Percentiles rank a stretch among this genome's conserved stretches.
These are phyloP conservation scores for Colletotrichum lupini DNA, from an alignment of 2,329 filamentous ascomycete species.

Conservation along the genomic window DNA sequence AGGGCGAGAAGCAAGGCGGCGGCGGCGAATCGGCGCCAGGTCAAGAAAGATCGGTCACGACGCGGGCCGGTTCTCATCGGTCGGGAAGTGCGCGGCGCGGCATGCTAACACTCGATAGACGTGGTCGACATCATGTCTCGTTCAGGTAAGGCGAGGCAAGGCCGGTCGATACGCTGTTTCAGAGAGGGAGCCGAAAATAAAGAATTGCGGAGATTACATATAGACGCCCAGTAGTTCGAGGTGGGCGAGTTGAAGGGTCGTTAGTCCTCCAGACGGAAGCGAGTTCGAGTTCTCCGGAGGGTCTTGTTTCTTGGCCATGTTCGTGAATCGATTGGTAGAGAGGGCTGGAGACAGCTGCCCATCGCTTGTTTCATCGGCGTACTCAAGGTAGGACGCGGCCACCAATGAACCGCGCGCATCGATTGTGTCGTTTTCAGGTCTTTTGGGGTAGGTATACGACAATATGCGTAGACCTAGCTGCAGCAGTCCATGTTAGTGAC, in stretches of 20 bases:
- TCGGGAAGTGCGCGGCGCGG: slow-evolving; percentile 12
- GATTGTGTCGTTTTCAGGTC: not conserved
- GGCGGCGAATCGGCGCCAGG: slow-evolving; percentile 26
- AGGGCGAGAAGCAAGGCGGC: not conserved
- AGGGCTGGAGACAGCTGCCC: slow-evolving; percentile 2
- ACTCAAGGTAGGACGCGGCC: slow-evolving; percentile 11
- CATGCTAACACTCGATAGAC: not conserved
- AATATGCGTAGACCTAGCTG: not conserved
- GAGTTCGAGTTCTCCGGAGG: not conserved
- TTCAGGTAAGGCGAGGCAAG: slow-evolving; percentile 5
- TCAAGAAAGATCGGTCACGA: slow-evolving; percentile 17
- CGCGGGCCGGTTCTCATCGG: slow-evolving; percentile 23
- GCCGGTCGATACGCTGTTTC: slow-evolving; percentile 23
- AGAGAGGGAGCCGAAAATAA: slow-evolving; percentile 1
- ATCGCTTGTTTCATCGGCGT: slow-evolving; percentile 33
- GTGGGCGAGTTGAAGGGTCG: not conserved
- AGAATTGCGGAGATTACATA: slow-evolving; percentile 18
- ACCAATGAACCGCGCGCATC: slow-evolving; percentile 33
- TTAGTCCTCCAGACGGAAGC: not conserved
- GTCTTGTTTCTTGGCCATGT: slow-evolving; percentile 10
- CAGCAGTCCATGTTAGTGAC: not conserved
- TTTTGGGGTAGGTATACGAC: not conserved
- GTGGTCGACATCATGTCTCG: not conserved
- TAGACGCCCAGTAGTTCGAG: slow-evolving; percentile 19
- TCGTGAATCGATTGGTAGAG: slow-evolving; percentile 22